phyloP scores from a whole-genome alignment of 148 eudicot species.

The Diospyros kaki region DNA sequence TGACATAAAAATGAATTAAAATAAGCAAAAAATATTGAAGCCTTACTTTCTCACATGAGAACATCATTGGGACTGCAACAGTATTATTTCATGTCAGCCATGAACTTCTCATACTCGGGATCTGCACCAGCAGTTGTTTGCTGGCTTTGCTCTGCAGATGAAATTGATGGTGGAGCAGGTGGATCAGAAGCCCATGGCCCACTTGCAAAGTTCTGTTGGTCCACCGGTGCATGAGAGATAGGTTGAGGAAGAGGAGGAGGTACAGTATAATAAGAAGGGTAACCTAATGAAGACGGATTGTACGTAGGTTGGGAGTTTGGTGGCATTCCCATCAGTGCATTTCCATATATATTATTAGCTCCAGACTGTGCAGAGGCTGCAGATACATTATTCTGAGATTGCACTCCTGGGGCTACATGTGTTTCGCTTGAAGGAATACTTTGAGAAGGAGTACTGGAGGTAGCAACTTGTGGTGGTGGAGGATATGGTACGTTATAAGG shows the following conservation, averaged over 20 bases:
- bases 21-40: neutral
- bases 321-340: slow-evolving; percentile 24
- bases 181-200: slow-evolving; percentile 81
- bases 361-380: slow-evolving; percentile 18
- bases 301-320: slow-evolving; percentile 32
- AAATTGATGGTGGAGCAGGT: slow-evolving; percentile 45
- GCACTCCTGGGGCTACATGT: slow-evolving; percentile 51
- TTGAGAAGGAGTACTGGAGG: slow-evolving; percentile 30
- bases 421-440: slow-evolving; percentile 42
- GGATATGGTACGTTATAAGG: slow-evolving; percentile 65
- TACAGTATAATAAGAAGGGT: slow-evolving; percentile 59
- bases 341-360: slow-evolving; percentile 46
- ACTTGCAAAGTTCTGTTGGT: slow-evolving; percentile 50
- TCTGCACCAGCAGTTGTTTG: slow-evolving; percentile 42
- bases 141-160: slow-evolving; percentile 45
- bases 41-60: slow-evolving; percentile 25
- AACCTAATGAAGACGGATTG: slow-evolving; percentile 43
- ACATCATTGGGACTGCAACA: neutral
- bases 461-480: slow-evolving; percentile 31
- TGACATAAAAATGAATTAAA: too few species aligned
- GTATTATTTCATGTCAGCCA: slow-evolving; percentile 79
- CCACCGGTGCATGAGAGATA: slow-evolving; percentile 31
- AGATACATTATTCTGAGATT: slow-evolving; percentile 45
- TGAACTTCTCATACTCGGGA: slow-evolving; percentile 82
- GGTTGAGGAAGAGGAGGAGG: slow-evolving; percentile 45